phyloP scores from a whole-genome alignment of 169 alveolate species.

The Plasmodium cynomolgi region DNA sequence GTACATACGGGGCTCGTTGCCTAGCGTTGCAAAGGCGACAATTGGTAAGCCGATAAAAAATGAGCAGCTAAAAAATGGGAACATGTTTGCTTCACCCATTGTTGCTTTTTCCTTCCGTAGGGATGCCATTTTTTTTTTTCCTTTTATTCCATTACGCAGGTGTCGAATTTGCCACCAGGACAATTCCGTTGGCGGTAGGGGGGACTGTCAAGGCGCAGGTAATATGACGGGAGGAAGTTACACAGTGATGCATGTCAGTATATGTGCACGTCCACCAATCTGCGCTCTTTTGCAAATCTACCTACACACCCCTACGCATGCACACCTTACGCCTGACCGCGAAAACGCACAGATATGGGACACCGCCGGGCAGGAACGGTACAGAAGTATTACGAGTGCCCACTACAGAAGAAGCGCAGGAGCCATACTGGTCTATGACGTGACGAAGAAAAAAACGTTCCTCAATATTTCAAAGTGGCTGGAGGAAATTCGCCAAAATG shows the following conservation, averaged over 20 bases:
- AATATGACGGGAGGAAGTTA: conserved; percentile 77
- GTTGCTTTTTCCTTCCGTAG: not conserved
- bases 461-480: conserved; percentile 93
- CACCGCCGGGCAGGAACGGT: conserved; percentile 97
- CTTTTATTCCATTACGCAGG: conserved; percentile 72
- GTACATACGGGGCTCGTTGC: conserved; percentile 95
- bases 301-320: conserved; percentile 8
- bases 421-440: conserved; percentile 95
- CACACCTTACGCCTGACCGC: not conserved
- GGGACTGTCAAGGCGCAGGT: conserved; percentile 96
- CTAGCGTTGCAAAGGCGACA: conserved; percentile 96
- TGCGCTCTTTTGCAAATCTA: not conserved
- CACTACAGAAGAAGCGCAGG: conserved; percentile 97
- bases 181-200: conserved; percentile 96
- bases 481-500: conserved; percentile 97
- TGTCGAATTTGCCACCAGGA: conserved; percentile 98
- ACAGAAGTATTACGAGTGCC: conserved; percentile 95
- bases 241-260: not conserved
- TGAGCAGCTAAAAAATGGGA: not conserved
- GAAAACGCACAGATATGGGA: conserved; percentile 93
- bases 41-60: conserved; percentile 84
- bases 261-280: not conserved
- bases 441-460: conserved; percentile 92
- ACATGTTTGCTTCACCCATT: not conserved
- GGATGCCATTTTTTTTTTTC: not conserved